phyloP scores from a whole-genome alignment of 495 filamentous ascomycete species.

The Penicillium steckii region DNA sequence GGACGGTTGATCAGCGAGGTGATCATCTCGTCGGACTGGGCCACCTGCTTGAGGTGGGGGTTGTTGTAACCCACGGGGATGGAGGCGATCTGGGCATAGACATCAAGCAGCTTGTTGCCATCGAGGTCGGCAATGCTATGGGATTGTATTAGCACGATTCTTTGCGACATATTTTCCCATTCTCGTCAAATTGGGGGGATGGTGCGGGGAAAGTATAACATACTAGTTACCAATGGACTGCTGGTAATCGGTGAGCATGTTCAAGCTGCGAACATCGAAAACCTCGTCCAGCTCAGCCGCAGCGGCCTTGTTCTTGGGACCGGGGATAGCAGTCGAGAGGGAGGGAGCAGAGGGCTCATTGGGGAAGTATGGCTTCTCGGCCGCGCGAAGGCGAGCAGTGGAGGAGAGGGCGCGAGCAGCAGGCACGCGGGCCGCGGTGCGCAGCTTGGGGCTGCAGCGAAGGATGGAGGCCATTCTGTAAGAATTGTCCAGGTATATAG shows the following conservation, averaged over 20 bases:
- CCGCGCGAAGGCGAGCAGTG: slow-evolving; percentile 37
- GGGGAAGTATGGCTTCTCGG: slow-evolving; percentile 59
- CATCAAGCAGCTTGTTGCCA: slow-evolving; percentile 65
- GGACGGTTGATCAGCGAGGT: slow-evolving; percentile 88
- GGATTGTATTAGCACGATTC: slow-evolving; percentile 23
- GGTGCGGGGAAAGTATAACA: slow-evolving; percentile 6
- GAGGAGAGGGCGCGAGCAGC: slow-evolving; percentile 41
- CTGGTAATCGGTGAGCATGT: slow-evolving; percentile 84
- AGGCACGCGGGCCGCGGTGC: slow-evolving; percentile 37
- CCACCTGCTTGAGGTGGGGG: slow-evolving; percentile 68
- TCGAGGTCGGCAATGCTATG: slow-evolving; percentile 83
- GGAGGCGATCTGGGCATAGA: slow-evolving; percentile 94
- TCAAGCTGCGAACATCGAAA: slow-evolving; percentile 90
- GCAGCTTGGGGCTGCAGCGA: slow-evolving; percentile 43
- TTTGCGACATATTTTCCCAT: neutral
- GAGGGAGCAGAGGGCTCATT: slow-evolving; percentile 75
- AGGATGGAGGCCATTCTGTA: slow-evolving; percentile 46
- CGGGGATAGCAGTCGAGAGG: slow-evolving; percentile 78
- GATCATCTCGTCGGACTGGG: slow-evolving; percentile 75
- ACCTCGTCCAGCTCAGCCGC: slow-evolving; percentile 76
- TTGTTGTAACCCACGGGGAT: slow-evolving; percentile 99
- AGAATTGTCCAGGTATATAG: neutral
- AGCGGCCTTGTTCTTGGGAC: slow-evolving; percentile 70
- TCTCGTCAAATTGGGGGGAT: neutral
- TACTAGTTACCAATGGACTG: slow-evolving; percentile 65